Conservation (phyloP, 495 filamentous ascomycete species). For the Articulospora tetracladia region DNA sequence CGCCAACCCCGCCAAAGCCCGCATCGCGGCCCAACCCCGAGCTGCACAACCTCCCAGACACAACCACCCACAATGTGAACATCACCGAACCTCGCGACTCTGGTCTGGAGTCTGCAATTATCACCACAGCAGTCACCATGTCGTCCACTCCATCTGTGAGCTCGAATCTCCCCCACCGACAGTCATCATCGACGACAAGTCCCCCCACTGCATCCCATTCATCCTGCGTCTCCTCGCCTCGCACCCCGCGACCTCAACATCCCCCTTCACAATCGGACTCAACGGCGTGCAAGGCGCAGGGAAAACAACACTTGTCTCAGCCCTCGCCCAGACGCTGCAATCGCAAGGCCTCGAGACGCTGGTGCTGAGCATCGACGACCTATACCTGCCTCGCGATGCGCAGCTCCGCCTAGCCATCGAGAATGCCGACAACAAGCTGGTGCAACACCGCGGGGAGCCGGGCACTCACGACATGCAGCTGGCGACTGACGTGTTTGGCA, state of each 20-base stretch:
- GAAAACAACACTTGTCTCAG: conserved; percentile 82
- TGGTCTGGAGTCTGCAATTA: too few relatives aligned
- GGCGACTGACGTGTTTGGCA: conserved; percentile 54
- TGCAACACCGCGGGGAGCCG: conserved; percentile 81
- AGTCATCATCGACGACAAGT: conserved; percentile 79
- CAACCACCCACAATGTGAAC: background rate
- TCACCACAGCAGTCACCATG: background rate
- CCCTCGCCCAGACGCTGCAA: conserved; percentile 61
- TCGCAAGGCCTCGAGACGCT: conserved; percentile 64
- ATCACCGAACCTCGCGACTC: too few relatives aligned
- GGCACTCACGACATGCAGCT: conserved; percentile 81
- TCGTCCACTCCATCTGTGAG: background rate
- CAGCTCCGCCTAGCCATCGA: conserved; percentile 64
- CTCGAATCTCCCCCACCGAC: conserved; percentile 15
- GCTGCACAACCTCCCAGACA: background rate
- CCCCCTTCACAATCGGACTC: conserved; percentile 57
- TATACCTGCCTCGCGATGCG: conserved; percentile 73
- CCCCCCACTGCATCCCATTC: conserved; percentile 81
- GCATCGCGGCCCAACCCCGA: too few relatives aligned
- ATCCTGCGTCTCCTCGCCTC: conserved; percentile 61
- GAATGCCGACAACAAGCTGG: conserved; percentile 66
- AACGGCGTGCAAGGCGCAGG: conserved; percentile 81
- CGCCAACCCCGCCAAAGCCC: too few relatives aligned
- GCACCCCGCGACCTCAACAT: conserved; percentile 33
- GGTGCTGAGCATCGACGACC: conserved; percentile 86